Evolutionary conservation across 164 flowering plant genomes (phyloP).

Genomic region (Vitis labrusca): DNA sequence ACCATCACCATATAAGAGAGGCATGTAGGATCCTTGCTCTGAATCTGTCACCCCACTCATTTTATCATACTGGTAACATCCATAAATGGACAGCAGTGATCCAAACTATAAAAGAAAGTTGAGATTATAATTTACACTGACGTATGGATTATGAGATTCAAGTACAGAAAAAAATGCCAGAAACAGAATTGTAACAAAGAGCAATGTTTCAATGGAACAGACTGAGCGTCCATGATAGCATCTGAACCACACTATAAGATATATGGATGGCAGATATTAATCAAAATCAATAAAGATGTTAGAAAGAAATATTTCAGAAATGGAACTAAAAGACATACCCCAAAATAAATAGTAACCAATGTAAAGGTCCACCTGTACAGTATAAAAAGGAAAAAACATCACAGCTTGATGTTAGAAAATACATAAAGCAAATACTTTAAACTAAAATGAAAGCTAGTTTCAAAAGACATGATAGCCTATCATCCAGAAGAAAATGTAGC

Average conservation of each 20-base stretch:
- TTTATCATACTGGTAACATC: slow-evolving; percentile 24
- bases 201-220: no score
- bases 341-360: slow-evolving; percentile 34
- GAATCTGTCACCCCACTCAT: slow-evolving; percentile 10
- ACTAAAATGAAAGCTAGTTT: neutral
- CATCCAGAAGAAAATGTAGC: no score
- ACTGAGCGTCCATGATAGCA: neutral
- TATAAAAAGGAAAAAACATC: slow-evolving; percentile 4
- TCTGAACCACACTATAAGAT: neutral
- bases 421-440: neutral
- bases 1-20: slow-evolving; percentile 11
- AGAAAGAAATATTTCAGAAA: neutral
- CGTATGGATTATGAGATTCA: no score
- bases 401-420: neutral
- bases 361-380: slow-evolving; percentile 41
- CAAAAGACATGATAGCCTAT: neutral
- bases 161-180: no score
- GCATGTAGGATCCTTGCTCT: slow-evolving; percentile 24
- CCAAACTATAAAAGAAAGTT: slow-evolving; percentile 25
- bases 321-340: slow-evolving; percentile 25
- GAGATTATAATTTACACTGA: neutral
- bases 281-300: neutral
- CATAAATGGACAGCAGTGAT: slow-evolving; percentile 31
- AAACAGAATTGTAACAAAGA: no score
- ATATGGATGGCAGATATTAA: neutral